phyloP scores from a whole-genome alignment of 208 protist species.

The Wallacemonas collosoma region DNA sequence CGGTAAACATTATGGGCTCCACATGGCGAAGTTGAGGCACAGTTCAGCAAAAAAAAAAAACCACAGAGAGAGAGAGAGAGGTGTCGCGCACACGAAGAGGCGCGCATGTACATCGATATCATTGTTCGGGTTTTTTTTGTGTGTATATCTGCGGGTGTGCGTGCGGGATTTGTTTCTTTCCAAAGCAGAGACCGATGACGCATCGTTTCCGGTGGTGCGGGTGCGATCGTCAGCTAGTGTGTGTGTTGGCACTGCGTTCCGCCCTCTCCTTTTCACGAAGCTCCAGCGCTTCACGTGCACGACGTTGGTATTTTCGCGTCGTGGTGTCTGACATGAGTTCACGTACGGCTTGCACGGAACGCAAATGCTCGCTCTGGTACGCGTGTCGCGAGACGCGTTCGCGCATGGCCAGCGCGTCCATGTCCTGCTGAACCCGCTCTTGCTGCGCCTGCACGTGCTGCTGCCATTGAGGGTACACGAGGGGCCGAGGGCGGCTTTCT shows the following conservation, averaged over 20 bases:
- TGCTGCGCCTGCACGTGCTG: conserved; percentile 35
- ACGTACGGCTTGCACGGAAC: conserved; percentile 17
- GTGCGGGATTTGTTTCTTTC: too few relatives aligned
- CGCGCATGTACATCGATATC: too few relatives aligned
- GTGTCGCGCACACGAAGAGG: too few relatives aligned
- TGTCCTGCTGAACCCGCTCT: conserved; percentile 27
- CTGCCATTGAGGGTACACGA: conserved; percentile 33
- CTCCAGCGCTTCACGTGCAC: conserved; percentile 21
- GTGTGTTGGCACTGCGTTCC: background rate
- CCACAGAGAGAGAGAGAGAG: too few relatives aligned
- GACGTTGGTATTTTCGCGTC: conserved; percentile 10
- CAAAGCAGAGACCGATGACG: too few relatives aligned
- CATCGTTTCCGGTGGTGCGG: too few relatives aligned
- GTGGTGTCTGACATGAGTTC: conserved; percentile 17
- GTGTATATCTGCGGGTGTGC: too few relatives aligned
- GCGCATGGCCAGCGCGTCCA: conserved; percentile 28
- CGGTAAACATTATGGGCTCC: too few relatives aligned
- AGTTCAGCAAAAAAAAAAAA: too few relatives aligned
- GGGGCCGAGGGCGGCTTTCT: conserved; percentile 32
- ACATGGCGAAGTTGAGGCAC: too few relatives aligned
- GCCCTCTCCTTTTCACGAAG: conserved; percentile 13
- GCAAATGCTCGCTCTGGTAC: conserved; percentile 40
- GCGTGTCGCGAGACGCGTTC: conserved; percentile 39
- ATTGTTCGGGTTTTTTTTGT: too few relatives aligned
- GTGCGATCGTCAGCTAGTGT: background rate